phyloP scores from a whole-genome alignment of 1,284 basidiomycete species.

The Cryptococcus maquisensis region DNA sequence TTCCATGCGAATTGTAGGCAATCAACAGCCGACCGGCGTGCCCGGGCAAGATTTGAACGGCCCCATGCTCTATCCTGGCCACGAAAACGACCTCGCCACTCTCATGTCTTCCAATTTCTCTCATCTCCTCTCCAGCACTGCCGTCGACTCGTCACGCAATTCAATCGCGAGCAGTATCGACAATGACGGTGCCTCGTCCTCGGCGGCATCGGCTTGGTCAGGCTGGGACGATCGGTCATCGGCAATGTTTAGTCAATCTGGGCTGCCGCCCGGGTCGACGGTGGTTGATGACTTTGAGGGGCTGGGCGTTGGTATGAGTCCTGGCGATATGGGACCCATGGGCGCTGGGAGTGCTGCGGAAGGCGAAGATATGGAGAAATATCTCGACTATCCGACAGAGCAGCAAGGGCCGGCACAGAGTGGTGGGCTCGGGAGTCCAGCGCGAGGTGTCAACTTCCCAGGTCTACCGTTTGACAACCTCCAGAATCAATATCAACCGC shows the following conservation, averaged over 20 bases:
- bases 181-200: background rate
- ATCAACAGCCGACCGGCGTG: background rate
- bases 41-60: background rate
- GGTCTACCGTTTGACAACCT: slow-evolving; percentile 8
- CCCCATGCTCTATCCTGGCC: slow-evolving; percentile 17
- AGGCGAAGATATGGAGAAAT: slow-evolving; percentile 11
- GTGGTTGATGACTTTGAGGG: background rate
- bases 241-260: slow-evolving; percentile 36
- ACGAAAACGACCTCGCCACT: slow-evolving; percentile 25
- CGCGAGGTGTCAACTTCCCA: slow-evolving; percentile 6
- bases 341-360: background rate
- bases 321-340: too few species aligned
- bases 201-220: slow-evolving; percentile 31
- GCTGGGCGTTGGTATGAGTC: too few species aligned
- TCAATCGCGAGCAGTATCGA: background rate
- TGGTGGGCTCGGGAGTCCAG: background rate
- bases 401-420: background rate
- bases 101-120: slow-evolving; percentile 30
- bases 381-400: slow-evolving; percentile 38
- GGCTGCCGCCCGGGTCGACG: slow-evolving; percentile 24
- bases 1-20: slow-evolving; percentile 1
- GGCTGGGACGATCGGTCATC: slow-evolving; percentile 24
- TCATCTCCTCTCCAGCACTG: slow-evolving; percentile 31
- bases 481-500: background rate
- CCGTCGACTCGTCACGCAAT: slow-evolving; percentile 9